Base-by-base conservation (phyloP, 371 early-diverging fungal species). In the Scutellospora calospora region DNA sequence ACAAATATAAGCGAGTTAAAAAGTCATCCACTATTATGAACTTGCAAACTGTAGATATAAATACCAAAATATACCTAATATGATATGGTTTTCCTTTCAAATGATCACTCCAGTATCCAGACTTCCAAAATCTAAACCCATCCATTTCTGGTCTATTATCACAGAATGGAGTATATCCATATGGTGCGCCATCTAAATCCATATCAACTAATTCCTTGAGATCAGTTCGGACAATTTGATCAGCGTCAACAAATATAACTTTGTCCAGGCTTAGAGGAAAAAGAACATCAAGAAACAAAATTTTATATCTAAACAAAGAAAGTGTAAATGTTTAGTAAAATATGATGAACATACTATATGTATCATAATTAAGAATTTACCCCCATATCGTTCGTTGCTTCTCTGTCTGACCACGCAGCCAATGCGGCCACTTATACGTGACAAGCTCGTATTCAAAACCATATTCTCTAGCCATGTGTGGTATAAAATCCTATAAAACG, bases 381-480 rank as follows among this genome's bases (percentile, higher is more conserved):
- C 97, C 99, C 99, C 99, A 98, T 79, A 98, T 98, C 4, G 92
- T 95, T 25, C 99, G 89, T 85, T 98, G 98, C 84, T 98, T 98
- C 85, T 97, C 98, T 0, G 91, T 92, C 84, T 98, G 97, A 22
- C 87, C 86, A 41, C 96, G 89, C 20, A 98, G 89, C 98, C 98
- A 98, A 49, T 95, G 93, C 5, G 99, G 99, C 99, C 99, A 98
- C 83, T 97, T 97, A 88, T 98, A 98, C 0, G 98, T 96, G 25
- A 98, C 95, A 77, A 98, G 90, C 86, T 97, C 96, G 82, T 95
- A 97, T 45, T 95, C 93, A 84, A 98, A 98, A 14, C 89, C 90
- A 82, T 93, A 94, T 81, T 90, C 88, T 69, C 92, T 85, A 1
- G 98, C 94, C 88, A 97, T 89, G 49, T 93, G 87, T n/a, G 98